Percentiles rank a stretch among this genome's conserved stretches.
These are phyloP conservation scores for Vachellia pachyceras DNA, from an alignment of 306 rosid species.

Conservation along the genomic window DNA sequence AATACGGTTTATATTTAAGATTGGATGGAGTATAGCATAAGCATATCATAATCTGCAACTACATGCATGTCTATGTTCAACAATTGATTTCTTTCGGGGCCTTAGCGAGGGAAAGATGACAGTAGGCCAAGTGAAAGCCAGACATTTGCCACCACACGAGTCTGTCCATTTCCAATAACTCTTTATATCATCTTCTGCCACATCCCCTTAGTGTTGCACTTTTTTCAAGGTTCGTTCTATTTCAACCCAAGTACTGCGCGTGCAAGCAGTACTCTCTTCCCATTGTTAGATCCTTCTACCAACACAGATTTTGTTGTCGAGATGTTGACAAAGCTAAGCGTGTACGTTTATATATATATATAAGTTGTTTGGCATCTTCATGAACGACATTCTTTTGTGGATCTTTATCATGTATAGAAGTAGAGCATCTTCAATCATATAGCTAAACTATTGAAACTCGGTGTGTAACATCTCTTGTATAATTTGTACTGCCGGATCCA, in stretches of 20 bases:
- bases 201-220: neutral
- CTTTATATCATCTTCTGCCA: slow-evolving; percentile 5
- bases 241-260: neutral
- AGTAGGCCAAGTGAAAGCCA: neutral
- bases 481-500: neutral
- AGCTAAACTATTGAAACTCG: neutral
- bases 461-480: neutral
- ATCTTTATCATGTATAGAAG: neutral
- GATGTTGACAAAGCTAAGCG: neutral
- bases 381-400: neutral
- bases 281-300: neutral
- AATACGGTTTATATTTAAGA: too few relatives aligned
- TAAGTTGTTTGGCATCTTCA: neutral
- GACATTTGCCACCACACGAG: neutral
- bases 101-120: neutral
- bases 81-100: too few relatives aligned
- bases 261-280: neutral
- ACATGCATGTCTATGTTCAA: neutral
- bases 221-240: neutral
- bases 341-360: neutral
- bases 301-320: neutral
- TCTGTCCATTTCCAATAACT: neutral
- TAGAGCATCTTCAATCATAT: neutral
- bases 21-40: too few relatives aligned
- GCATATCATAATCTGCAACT: neutral